phyloP scores from a whole-genome alignment of 768 basidiomycete species.

The Paxillus rubicundulus region DNA sequence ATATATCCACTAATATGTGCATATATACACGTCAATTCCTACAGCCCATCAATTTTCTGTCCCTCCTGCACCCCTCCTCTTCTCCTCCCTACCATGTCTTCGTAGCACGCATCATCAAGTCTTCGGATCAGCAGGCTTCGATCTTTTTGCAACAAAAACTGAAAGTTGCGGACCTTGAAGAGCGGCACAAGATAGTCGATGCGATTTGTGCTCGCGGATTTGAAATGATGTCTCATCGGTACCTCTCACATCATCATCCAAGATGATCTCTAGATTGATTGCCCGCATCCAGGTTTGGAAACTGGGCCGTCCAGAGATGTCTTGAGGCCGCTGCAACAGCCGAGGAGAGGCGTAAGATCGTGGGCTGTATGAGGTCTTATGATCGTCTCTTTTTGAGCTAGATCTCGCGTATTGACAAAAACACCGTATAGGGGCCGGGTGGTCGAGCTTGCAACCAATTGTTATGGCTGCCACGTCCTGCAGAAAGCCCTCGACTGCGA shows the following conservation, averaged over 20 bases:
- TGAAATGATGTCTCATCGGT: slow-evolving; percentile 93
- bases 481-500: slow-evolving; percentile 91
- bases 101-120: slow-evolving; percentile 83
- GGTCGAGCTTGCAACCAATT: slow-evolving; percentile 85
- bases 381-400: neutral
- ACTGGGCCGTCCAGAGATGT: slow-evolving; percentile 89
- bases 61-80: slow-evolving; percentile 80
- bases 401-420: slow-evolving; percentile 8
- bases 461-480: slow-evolving; percentile 86
- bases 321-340: slow-evolving; percentile 73
- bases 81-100: slow-evolving; percentile 82
- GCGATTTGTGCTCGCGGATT: slow-evolving; percentile 82
- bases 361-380: slow-evolving; percentile 77
- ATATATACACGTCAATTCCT: slow-evolving; percentile 6
- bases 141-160: slow-evolving; percentile 90
- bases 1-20: slow-evolving; percentile 15
- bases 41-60: slow-evolving; percentile 88
- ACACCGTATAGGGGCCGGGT: slow-evolving; percentile 59
- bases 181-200: slow-evolving; percentile 80
- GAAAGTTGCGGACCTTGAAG: slow-evolving; percentile 77
- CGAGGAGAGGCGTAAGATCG: slow-evolving; percentile 78
- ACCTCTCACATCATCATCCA: slow-evolving; percentile 2
- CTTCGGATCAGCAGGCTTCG: slow-evolving; percentile 86
- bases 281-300: slow-evolving; percentile 64
- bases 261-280: slow-evolving; percentile 4